Base-by-base conservation (phyloP, 179 eudicot species). In the Heliamphora pulchella region DNA sequence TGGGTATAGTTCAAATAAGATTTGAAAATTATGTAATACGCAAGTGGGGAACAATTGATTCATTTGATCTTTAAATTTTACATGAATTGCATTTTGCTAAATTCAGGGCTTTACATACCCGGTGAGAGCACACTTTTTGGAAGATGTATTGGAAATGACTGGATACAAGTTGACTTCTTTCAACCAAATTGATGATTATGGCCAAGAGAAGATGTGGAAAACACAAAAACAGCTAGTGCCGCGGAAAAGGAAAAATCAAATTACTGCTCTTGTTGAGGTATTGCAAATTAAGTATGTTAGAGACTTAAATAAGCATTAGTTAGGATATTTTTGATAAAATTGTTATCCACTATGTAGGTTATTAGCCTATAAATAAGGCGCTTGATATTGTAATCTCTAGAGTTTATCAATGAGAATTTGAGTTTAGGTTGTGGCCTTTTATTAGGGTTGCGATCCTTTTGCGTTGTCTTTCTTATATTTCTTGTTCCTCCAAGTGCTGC, bases 121-220 rank as follows among this genome's bases (percentile, higher is more conserved):
- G 48, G 99, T 96, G 62, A 89, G 92, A 85, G 88, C 92, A 53
- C 96, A 92, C 80, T 96, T 96, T 87, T 86, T 96, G 77, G 99
- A 96, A 90, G 97, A 92, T 85, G 90, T 92, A 57, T 85, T 96
- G 79, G 99, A 96, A 82, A 85, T 90, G 59, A 94, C 98, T 61
- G 97, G 98, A 79, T 96, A 94, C 83, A 94, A 90, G 85, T 79
- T 96, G 89, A 92, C 94, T 73, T 89, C 99, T 78, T 94, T 92
- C 87, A 96, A 96, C 84, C 99, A 96, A 88, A 78, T 94, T 81
- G 98, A 96, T 87, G 97, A 96, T 80, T 96, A 96, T 90, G 99
- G 99, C 76, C 98, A 94, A 90, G 99, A 94, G 54, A 96, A 94
- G 92, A 70, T 89, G 86, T 96, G 99, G 99, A 96, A 96, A 87